These are phyloP conservation scores for Paxillus ammoniavirescens DNA, from an alignment of 768 basidiomycete genomes.

Conservation along the genomic window DNA sequence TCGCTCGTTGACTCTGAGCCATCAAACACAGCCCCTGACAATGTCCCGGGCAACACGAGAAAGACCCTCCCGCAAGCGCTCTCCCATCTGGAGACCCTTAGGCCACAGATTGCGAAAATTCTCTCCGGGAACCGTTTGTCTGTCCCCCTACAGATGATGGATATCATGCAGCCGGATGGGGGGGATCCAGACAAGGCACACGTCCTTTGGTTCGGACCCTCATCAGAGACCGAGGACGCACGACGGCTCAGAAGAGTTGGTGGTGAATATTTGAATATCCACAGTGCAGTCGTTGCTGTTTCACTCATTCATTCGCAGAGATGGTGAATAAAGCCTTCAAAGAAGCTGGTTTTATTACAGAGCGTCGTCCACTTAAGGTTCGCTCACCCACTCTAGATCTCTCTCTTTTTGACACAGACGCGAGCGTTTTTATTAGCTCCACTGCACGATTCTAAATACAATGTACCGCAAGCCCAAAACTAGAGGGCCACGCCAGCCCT, in stretches of 20 bases:
- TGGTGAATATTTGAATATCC: conserved; percentile 27
- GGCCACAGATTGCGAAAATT: conserved; percentile 42
- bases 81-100: conserved; percentile 37
- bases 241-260: conserved; percentile 31
- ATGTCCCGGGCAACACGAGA: neutral
- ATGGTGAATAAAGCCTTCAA: conserved; percentile 41
- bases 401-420: neutral
- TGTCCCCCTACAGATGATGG: conserved; percentile 46
- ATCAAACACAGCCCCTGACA: neutral
- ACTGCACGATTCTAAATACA: conserved; percentile 52
- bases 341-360: conserved; percentile 42
- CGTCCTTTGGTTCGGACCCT: conserved; percentile 57
- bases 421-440: conserved; percentile 32
- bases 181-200: conserved; percentile 42
- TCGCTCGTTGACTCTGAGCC: conserved; percentile 38
- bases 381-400: neutral
- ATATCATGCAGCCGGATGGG: conserved; percentile 46
- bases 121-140: conserved; percentile 33
- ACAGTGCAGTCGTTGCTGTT: neutral
- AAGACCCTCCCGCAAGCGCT: conserved; percentile 42
- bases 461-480: conserved; percentile 38
- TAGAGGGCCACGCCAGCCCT: conserved; percentile 34
- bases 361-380: conserved; percentile 52
- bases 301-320: conserved; percentile 30
- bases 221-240: conserved; percentile 30